Percentiles rank a stretch among this genome's conserved stretches.
Evolutionary conservation across 495 filamentous ascomycete species (phyloP).

Genomic region (Aspergillus hancockii): DNA sequence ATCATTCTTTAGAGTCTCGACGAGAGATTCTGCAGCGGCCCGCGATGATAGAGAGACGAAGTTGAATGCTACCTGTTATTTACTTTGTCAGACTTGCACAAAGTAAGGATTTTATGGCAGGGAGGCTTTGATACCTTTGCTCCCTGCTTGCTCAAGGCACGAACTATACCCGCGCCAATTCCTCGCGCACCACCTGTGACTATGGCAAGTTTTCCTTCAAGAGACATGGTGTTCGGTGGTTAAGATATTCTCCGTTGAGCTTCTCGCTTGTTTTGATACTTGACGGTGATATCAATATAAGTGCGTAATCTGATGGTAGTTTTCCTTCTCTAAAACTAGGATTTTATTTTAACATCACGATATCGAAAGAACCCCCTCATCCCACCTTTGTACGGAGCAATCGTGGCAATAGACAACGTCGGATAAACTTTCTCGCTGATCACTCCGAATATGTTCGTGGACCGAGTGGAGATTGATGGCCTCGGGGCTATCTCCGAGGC

Average conservation of each 20-base stretch:
- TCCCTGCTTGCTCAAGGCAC: constrained; percentile 32
- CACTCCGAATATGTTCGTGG: not conserved
- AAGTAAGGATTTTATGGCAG: no score
- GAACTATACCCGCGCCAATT: constrained; percentile 48
- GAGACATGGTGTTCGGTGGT: constrained; percentile 24
- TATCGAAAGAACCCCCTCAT: no score
- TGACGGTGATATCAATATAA: not conserved
- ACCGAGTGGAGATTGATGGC: no score
- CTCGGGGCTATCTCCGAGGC: not conserved
- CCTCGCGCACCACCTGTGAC: constrained; percentile 50
- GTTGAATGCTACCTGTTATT: constrained; percentile 23
- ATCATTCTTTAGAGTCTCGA: constrained; percentile 9
- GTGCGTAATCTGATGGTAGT: not conserved
- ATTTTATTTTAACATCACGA: no score
- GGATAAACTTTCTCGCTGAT: not conserved
- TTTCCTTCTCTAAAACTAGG: not conserved
- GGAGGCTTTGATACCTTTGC: constrained; percentile 28
- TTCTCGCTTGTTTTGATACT: not conserved
- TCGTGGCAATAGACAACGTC: not conserved
- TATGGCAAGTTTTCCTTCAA: constrained; percentile 50
- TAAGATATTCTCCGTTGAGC: not conserved
- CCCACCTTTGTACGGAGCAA: not conserved
- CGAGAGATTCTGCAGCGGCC: constrained; percentile 12
- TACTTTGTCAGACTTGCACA: not conserved
- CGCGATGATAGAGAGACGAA: constrained; percentile 21